These are phyloP conservation scores for Podila epigama DNA, from an alignment of 192 early-diverging fungal species.

Conservation along the genomic window DNA sequence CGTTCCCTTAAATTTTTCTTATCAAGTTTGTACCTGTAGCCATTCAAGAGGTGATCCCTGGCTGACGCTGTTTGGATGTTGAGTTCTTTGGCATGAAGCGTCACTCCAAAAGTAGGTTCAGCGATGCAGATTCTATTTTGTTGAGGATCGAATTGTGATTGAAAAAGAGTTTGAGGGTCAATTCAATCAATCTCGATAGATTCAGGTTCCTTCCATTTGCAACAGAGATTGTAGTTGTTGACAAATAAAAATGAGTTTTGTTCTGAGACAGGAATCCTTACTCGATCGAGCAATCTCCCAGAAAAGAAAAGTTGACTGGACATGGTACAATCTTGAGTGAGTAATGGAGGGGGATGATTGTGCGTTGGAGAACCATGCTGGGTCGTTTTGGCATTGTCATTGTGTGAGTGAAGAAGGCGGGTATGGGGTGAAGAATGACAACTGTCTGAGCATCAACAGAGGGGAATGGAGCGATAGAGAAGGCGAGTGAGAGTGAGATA, in stretches of 20 bases:
- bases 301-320: slow-evolving; percentile 73
- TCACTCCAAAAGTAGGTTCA: slow-evolving; percentile 60
- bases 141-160: too few species aligned
- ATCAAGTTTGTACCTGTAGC: slow-evolving; percentile 43
- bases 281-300: slow-evolving; percentile 72
- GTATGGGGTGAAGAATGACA: too few species aligned
- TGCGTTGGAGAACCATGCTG: slow-evolving; percentile 24
- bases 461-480: too few species aligned
- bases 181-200: background rate
- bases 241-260: background rate
- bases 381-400: slow-evolving; percentile 44
- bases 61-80: slow-evolving; percentile 56
- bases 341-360: slow-evolving; percentile 77
- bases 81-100: slow-evolving; percentile 65
- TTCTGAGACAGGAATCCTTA: slow-evolving; percentile 11
- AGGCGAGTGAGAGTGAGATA: too few species aligned
- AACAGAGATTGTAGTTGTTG: background rate
- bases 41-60: slow-evolving; percentile 40
- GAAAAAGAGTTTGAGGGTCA: background rate
- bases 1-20: too few species aligned
- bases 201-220: too few species aligned
- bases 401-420: background rate
- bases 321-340: slow-evolving; percentile 71
- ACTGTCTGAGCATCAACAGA: too few species aligned
- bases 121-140: slow-evolving; percentile 54